Evolutionary conservation across 2,329 filamentous ascomycete genomes (phyloP), one percentile per base, ranked within the genome.

Genomic region (Alternaria panax): DNA sequence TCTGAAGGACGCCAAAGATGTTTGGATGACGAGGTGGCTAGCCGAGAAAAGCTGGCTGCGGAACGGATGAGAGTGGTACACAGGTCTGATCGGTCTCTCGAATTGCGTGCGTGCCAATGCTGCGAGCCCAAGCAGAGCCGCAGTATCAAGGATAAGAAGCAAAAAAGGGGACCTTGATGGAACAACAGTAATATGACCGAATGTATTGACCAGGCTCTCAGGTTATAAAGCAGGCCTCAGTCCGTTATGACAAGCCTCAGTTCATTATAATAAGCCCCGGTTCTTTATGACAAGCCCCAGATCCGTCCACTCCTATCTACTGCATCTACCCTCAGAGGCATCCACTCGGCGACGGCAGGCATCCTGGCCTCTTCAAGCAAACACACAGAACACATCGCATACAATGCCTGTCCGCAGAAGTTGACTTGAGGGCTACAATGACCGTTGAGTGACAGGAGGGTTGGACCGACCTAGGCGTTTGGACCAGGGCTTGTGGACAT

Each of bases 171-270:
- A 58, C 41, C 48, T 53, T 18, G 30, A 55, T 32, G 51, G 51
- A 60, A 40, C 48, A 59, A 54, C 54, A 42, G 53, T 57, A 51
- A 68, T 66, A 70, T 41, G 41, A 54, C 43, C 47, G 46, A 45
- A 28, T 40, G 41, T 70, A 69, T 66, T 52, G 58, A 64, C 60
- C 60, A 58, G 65, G 62, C 50, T 58, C 46, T 51, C 38, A 52
- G 43, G 28, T 55, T 67, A 67, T 64, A 63, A 64, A 57, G 41
- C 54, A 60, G 50, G 56, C 54, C 51, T 54, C 42, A 25, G 38
- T 55, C 30, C 56, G 34, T 34, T 54, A 51, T 55, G 24, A 46
- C 50, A 28, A 36, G 45, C 30, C 24, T n/a, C n/a, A n/a, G n/a
- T n/a, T n/a, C n/a, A n/a, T n/a, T 64, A 63, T 62, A 57, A 38